Percentiles rank a stretch among this genome's conserved stretches.
Conservation (phyloP, 352 stramenopile species). For the Phytopythium boreale region DNA sequence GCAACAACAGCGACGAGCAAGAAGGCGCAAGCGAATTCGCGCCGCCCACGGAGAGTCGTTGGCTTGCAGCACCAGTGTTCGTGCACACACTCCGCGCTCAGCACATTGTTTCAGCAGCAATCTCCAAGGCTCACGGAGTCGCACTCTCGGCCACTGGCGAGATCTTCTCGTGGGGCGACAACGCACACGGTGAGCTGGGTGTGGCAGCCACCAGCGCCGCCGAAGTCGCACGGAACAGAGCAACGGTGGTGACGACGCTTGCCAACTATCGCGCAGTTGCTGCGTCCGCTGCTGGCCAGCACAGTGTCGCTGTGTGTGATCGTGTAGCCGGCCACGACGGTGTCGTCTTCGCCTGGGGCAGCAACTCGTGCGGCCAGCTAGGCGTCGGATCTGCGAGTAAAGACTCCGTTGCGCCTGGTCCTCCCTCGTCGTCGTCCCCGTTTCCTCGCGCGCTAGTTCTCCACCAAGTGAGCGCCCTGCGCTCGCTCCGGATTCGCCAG, state of each 20-base stretch:
- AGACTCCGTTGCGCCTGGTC: conserved; percentile 1
- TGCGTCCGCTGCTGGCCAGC: conserved; percentile 55
- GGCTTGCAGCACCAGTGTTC: conserved; percentile 69
- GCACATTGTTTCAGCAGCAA: conserved; percentile 47
- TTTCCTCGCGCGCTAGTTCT: conserved; percentile 62
- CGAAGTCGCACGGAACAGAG: conserved; percentile 48
- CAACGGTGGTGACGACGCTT: conserved; percentile 45
- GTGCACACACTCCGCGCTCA: conserved; percentile 59
- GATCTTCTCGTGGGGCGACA: conserved; percentile 95
- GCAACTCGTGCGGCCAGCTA: conserved; percentile 70
- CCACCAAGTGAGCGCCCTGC: conserved; percentile 52
- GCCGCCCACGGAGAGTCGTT: conserved; percentile 46
- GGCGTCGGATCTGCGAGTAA: conserved; percentile 16
- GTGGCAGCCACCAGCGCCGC: conserved; percentile 41
- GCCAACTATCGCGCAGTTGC: conserved; percentile 57
- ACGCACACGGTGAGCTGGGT: conserved; percentile 86
- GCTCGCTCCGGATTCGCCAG: conserved; percentile 51
- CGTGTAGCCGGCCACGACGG: conserved; percentile 59
- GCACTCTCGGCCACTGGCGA: conserved; percentile 78
- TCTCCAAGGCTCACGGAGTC: conserved; percentile 58
- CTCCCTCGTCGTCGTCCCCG: conserved; percentile 7
- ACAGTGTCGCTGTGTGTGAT: conserved; percentile 68
- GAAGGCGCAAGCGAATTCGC: conserved; percentile 37
- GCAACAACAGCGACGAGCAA: conserved; percentile 20
- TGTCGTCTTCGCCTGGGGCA: conserved; percentile 73